phyloP scores from a whole-genome alignment of 805 yeast species.

The Saccharomycopsis babjevae region DNA sequence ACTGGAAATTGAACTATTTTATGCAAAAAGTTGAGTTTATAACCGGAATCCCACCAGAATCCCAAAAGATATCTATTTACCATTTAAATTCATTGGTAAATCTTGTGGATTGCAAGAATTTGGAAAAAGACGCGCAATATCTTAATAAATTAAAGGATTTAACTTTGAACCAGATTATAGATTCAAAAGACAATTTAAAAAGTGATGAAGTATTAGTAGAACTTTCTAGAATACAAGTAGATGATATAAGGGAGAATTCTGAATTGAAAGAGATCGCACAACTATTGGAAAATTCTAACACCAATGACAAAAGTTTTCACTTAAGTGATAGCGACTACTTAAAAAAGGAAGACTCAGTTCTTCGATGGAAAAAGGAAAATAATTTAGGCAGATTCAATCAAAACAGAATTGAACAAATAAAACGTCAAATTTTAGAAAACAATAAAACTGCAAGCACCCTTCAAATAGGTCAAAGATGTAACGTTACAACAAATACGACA shows the following conservation, averaged over 20 bases:
- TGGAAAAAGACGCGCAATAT: not conserved
- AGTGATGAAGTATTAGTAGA: slow-evolving; percentile 26
- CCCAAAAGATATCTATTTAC: slow-evolving; percentile 43
- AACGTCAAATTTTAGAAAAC: slow-evolving; percentile 22
- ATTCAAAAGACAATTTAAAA: not conserved
- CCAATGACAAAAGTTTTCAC: slow-evolving; percentile 14
- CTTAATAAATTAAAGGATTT: not conserved
- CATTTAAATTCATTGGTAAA: slow-evolving; percentile 27
- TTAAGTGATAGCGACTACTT: slow-evolving; percentile 37
- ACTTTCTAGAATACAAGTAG: slow-evolving; percentile 45
- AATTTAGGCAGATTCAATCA: slow-evolving; percentile 69
- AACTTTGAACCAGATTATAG: not conserved
- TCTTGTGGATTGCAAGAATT: not conserved
- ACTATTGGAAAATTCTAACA: slow-evolving; percentile 10
- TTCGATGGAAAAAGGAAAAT: slow-evolving; percentile 65
- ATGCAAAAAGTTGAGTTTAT: slow-evolving; percentile 49
- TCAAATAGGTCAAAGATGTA: slow-evolving; percentile 44
- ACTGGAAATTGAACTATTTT: slow-evolving; percentile 48
- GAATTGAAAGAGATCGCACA: slow-evolving; percentile 32
- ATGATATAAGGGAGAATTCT: slow-evolving; percentile 44
- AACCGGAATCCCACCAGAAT: slow-evolving; percentile 60
- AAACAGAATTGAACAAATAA: slow-evolving; percentile 26
- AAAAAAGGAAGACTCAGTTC: slow-evolving; percentile 48
- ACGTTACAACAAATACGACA: slow-evolving; percentile 25
- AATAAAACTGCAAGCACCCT: slow-evolving; percentile 28